Base-by-base conservation (phyloP, 2,329 filamentous ascomycete species). In the Ceratocystis huliohia region DNA sequence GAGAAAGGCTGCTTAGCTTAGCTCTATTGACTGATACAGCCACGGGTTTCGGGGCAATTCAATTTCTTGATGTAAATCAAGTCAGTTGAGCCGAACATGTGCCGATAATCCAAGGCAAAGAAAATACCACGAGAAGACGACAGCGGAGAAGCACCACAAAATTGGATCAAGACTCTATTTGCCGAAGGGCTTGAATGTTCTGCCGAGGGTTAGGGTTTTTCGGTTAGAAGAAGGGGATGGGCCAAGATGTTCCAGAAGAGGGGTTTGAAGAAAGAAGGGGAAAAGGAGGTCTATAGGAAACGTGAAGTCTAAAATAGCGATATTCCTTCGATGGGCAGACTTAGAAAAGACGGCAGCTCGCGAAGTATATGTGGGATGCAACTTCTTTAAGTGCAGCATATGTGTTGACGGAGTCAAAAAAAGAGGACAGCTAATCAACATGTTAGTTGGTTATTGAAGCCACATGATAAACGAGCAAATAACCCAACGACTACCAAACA, bases 141-240 rank as follows among this genome's bases (percentile, higher is more conserved):
- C 28, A 33, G 33, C 56, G 56, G 56, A 59, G 56, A 59, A n/a
- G 30, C 25, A 59, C 25, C 1, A 59, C 25, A 37, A 59, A 59
- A 33, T 30, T 17, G 37, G 7, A 33, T 33, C 28, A 59, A 59
- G 56, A n/a, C 25, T 30, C 7, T 28, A 59, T 59, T 59, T 59
- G 56, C 56, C 56, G 56, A 59, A 59, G 13, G 53, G 15, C 25
- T 17, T 25, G 2, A 7, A 15, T 17, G 56, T 37, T 37, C 28
- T 33, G 56, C 56, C 56, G 28, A 59, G 56, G 56, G 56, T 59
- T 59, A 59, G 56, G 56, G 56, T 59, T 59, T 37, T n/a, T 59
- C 53, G 53, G 53, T 28, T 59, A 59, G 13, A 59, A 37, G 53
- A 59, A n/a, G 2, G 22, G 25, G 50, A 33, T 7, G 30, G 30